Base-by-base conservation (phyloP, 805 yeast species). In the Metschnikowia proteae region DNA sequence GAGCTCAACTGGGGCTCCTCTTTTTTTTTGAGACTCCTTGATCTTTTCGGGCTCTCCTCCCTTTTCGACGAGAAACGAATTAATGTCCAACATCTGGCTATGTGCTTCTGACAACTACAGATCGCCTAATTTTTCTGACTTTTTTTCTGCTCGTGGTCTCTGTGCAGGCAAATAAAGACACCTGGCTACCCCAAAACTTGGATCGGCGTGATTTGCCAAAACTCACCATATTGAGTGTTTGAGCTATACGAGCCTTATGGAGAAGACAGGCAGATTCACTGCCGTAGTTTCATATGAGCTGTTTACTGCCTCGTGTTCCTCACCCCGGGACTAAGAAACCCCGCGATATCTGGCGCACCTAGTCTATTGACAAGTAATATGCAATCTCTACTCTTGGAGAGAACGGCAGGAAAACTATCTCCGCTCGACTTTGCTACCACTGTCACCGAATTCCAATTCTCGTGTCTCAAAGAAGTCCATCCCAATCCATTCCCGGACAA, bases 1-100 rank as follows among this genome's bases (percentile, higher is more conserved):
- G 46, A 94, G 64, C 71, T 94, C 99, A 46, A 91, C 98, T 32
- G 94, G 75, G 60, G 81, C 98, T 53, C 96, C 96, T 77, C 99
- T 89, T 54, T 95, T 96, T 68, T 75, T 82, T 71, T 94, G 99
- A 34, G 97, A 91, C 63, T 75, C 81, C 67, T 86, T 86, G 66
- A 94, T 89, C 47, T 75, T 75, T 59, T 91, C 92, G 38, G 99
- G 97, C 68, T 91, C 82, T 54, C 99, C 99, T 51, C 99, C 99
- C 73, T 90, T 92, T 66, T 94, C 99, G 60, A 84, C 96, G 60
- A 94, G 84, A 67, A 94, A 94, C 65, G 87, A 86, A 57, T 85
- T 76, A 58, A 94, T 88, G 70, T 94, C 99, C 72, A 94, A 83
- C 99, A 94, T 92, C 36, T 26, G 42, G 29, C 26, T n/a, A 38